These are phyloP conservation scores for Przewalskia tangutica DNA, from an alignment of 257 asterid genomes.

Conservation along the genomic window DNA sequence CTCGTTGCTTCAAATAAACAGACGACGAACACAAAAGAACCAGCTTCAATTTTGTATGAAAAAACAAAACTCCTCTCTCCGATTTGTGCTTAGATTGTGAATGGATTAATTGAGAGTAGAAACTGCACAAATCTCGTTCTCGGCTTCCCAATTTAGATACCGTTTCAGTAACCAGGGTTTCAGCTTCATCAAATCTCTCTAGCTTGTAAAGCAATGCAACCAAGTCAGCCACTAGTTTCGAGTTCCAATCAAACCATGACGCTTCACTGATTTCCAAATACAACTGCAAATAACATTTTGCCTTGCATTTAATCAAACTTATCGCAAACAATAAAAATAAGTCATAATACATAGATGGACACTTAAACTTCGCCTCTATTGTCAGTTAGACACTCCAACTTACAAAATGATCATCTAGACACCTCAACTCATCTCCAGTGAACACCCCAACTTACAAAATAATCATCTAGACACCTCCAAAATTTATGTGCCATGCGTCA, in stretches of 20 bases:
- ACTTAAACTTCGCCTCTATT: no score
- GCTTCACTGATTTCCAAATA: constrained; percentile 48
- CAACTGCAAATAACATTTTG: constrained; percentile 40
- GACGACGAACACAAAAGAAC: constrained; percentile 37
- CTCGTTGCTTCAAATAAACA: constrained; percentile 49
- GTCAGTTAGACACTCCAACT: no score
- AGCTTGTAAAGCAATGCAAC: constrained; percentile 41
- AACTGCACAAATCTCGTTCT: constrained; percentile 50
- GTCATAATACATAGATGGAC: no score
- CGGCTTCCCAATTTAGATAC: constrained; percentile 30
- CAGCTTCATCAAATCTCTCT: constrained; percentile 42
- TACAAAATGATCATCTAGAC: no score
- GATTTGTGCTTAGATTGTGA: constrained; percentile 46
- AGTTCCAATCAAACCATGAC: constrained; percentile 85
- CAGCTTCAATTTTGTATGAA: constrained; percentile 28
- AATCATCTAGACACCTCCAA: no score
- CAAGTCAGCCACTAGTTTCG: constrained; percentile 68
- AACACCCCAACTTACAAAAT: no score
- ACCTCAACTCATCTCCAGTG: no score
- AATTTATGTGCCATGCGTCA: no score
- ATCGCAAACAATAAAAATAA: not conserved
- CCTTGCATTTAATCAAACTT: not conserved
- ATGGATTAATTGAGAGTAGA: constrained; percentile 53
- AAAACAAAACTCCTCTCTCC: constrained; percentile 31
- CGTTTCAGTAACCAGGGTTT: constrained; percentile 34